A percentile compares a stretch with the other conserved stretches of the same genome.
Conservation (phyloP, 371 early-diverging fungal genomes). For the Rhizopus stolonifer region DNA sequence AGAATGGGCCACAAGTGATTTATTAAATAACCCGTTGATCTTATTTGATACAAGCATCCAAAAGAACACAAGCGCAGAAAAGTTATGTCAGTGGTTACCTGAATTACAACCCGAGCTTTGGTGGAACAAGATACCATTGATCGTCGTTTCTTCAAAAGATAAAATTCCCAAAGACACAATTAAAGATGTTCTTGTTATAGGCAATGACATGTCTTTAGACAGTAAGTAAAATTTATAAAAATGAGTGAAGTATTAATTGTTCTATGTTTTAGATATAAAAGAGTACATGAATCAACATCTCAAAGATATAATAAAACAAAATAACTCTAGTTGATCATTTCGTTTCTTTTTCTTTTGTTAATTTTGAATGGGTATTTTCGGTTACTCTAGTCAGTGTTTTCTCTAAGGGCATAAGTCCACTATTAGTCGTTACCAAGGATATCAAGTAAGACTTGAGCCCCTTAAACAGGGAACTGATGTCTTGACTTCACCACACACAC, state of each 20-base stretch:
- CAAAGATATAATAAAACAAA: neutral
- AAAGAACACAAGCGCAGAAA: constrained; percentile 12
- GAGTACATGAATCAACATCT: constrained; percentile 1
- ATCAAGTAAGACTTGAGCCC: too few relatives aligned
- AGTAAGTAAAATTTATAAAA: constrained; percentile 8
- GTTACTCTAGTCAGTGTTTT: too few relatives aligned
- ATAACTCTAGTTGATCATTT: too few relatives aligned
- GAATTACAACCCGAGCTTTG: constrained; percentile 34
- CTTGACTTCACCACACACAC: too few relatives aligned
- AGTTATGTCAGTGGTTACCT: constrained; percentile 22
- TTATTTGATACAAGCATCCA: constrained; percentile 28
- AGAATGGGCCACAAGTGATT: constrained; percentile 5
- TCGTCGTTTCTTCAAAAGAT: constrained; percentile 21
- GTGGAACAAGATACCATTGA: constrained; percentile 40
- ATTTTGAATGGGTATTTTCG: too few relatives aligned
- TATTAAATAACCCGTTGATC: constrained; percentile 26
- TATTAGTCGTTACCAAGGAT: too few relatives aligned
- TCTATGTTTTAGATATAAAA: constrained; percentile 8
- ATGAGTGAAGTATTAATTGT: too few relatives aligned
- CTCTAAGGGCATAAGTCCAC: too few relatives aligned
- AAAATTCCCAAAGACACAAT: constrained; percentile 4
- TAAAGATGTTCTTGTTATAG: constrained; percentile 18
- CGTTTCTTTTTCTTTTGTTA: too few relatives aligned
- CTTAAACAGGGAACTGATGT: too few relatives aligned
- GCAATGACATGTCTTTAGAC: constrained; percentile 17